These are phyloP conservation scores for Termitomyces sp. DNA, from an alignment of 768 basidiomycete genomes.

Conservation along the genomic window DNA sequence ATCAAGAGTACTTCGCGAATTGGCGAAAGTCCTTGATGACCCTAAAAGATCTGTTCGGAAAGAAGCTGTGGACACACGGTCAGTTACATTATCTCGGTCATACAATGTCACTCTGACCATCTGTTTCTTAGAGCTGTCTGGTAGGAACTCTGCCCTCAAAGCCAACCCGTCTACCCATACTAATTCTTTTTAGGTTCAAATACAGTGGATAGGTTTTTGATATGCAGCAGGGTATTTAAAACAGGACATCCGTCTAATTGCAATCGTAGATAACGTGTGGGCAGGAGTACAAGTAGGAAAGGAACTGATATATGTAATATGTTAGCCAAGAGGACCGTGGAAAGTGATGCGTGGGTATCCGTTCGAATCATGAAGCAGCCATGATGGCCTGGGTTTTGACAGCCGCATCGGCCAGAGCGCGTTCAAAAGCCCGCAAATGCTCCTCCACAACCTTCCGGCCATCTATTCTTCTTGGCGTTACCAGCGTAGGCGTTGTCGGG, in stretches of 20 bases:
- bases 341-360: slow-evolving; percentile 12
- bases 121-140: slow-evolving; percentile 40
- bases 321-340: slow-evolving; percentile 20
- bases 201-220: slow-evolving; percentile 42
- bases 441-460: slow-evolving; percentile 74
- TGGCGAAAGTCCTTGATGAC: slow-evolving; percentile 82
- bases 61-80: slow-evolving; percentile 83
- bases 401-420: slow-evolving; percentile 67
- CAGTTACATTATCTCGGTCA: slow-evolving; percentile 3
- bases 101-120: background rate
- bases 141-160: slow-evolving; percentile 27
- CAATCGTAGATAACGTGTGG: slow-evolving; percentile 13
- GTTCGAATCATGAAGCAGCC: slow-evolving; percentile 48
- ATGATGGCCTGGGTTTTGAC: slow-evolving; percentile 79
- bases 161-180: slow-evolving; percentile 1
- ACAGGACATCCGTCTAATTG: slow-evolving; percentile 24
- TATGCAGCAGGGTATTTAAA: slow-evolving; percentile 13
- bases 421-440: slow-evolving; percentile 73
- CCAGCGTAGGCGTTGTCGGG: slow-evolving; percentile 26
- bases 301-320: slow-evolving; percentile 26
- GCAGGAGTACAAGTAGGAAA: slow-evolving; percentile 24
- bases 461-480: slow-evolving; percentile 43
- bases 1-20: slow-evolving; percentile 62
- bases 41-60: slow-evolving; percentile 80
- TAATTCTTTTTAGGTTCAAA: slow-evolving; percentile 45